These are phyloP conservation scores for Nannochloropsis salina DNA, from an alignment of 108 stramenopile species.

Conservation along the genomic window DNA sequence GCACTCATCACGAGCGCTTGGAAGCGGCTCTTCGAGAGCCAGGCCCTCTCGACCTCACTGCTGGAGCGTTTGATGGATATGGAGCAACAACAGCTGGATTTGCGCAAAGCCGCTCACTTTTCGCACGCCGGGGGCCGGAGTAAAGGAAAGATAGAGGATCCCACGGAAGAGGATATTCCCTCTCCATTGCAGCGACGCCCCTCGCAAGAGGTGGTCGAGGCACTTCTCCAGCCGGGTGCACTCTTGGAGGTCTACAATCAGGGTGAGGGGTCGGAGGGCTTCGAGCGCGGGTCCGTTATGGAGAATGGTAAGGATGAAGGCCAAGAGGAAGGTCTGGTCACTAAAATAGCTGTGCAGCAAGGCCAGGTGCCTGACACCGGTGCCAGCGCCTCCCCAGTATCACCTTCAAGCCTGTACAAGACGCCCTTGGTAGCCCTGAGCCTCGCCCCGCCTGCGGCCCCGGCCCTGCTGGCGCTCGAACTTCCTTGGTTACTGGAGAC, in stretches of 20 bases:
- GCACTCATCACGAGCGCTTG: constrained; percentile 15
- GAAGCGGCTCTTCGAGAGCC: constrained; percentile 17
- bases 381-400: not conserved
- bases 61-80: not conserved
- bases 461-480: not conserved
- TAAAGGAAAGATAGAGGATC: not conserved
- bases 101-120: not conserved
- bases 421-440: constrained; percentile 7
- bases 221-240: not conserved
- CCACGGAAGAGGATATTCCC: not conserved
- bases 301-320: not conserved
- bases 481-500: constrained; percentile 16
- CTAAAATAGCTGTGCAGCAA: not conserved
- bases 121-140: not conserved
- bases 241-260: not conserved
- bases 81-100: not conserved
- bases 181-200: not conserved
- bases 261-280: not conserved
- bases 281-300: not conserved
- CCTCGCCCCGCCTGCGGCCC: not conserved
- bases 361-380: not conserved
- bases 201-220: not conserved
- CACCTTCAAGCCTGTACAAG: not conserved
- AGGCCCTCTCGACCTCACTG: not conserved
- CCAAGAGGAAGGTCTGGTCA: not conserved